Evolutionary conservation across 345 rosid genomes (phyloP).

Genomic region (Sisymbrium altissimum): DNA sequence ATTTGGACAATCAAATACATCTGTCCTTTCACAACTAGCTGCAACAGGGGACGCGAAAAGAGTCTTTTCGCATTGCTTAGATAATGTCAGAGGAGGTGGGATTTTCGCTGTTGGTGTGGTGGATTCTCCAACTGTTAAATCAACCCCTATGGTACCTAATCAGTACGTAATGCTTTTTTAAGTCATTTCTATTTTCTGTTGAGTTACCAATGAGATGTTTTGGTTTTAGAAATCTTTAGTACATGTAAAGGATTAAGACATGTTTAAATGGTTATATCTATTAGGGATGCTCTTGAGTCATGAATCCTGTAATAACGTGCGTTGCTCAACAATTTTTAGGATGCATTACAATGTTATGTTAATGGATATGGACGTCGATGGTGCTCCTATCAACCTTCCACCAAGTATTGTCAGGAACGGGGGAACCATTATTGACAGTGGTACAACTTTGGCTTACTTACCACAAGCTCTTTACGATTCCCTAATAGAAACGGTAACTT

Average conservation of each 20-base stretch:
- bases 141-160: slow-evolving; percentile 73
- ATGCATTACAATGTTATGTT: slow-evolving; percentile 76
- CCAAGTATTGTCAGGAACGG: slow-evolving; percentile 41
- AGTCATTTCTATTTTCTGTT: background rate
- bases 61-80: slow-evolving; percentile 81
- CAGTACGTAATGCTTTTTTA: slow-evolving; percentile 50
- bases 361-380: slow-evolving; percentile 73
- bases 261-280: background rate
- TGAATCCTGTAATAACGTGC: slow-evolving; percentile 14
- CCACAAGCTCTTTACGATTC: slow-evolving; percentile 53
- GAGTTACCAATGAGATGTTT: background rate
- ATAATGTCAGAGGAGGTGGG: slow-evolving; percentile 73
- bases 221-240: background rate
- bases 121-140: slow-evolving; percentile 58
- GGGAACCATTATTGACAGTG: slow-evolving; percentile 85
- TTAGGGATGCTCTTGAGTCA: background rate
- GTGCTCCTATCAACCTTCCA: slow-evolving; percentile 48
- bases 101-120: slow-evolving; percentile 75
- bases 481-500: slow-evolving; percentile 47
- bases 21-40: slow-evolving; percentile 83
- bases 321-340: slow-evolving; percentile 44
- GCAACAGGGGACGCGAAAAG: slow-evolving; percentile 55
- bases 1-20: slow-evolving; percentile 82
- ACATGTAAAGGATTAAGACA: background rate
- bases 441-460: slow-evolving; percentile 91